Evolutionary conservation across 73 alveolate genomes (phyloP).

Genomic region (Paramecium octaurelia): DNA sequence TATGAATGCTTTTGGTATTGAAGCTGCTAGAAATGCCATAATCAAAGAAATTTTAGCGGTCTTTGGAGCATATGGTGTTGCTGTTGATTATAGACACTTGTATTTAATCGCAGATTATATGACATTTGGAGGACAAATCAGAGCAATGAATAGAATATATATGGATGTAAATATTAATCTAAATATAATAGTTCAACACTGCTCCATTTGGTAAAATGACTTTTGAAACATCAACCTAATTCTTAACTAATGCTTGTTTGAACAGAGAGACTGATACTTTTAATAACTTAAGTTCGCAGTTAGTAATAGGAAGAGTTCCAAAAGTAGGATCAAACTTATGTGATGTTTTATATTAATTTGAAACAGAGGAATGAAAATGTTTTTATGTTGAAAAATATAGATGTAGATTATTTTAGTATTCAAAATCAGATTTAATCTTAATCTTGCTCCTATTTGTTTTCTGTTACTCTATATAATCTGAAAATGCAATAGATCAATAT

Average conservation of each 20-base stretch:
- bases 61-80: slow-evolving; percentile 94
- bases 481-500: neutral
- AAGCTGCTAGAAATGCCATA: slow-evolving; percentile 94
- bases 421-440: neutral
- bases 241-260: slow-evolving; percentile 67
- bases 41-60: slow-evolving; percentile 93
- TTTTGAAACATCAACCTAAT: slow-evolving; percentile 72
- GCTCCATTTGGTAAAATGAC: slow-evolving; percentile 82
- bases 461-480: neutral
- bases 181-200: neutral
- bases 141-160: slow-evolving; percentile 69
- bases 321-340: slow-evolving; percentile 79
- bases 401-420: neutral
- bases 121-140: slow-evolving; percentile 95
- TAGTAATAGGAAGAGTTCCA: slow-evolving; percentile 81
- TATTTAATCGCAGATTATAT: slow-evolving; percentile 96
- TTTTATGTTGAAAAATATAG: neutral
- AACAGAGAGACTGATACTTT: slow-evolving; percentile 70
- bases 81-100: slow-evolving; percentile 96
- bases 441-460: neutral
- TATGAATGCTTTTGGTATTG: slow-evolving; percentile 93
- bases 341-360: slow-evolving; percentile 59
- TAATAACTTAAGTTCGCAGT: slow-evolving; percentile 69
- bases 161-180: slow-evolving; percentile 48
- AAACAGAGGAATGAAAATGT: neutral